Base-by-base conservation (phyloP, 495 filamentous ascomycete genomes). In the Penicillium fimorum region DNA sequence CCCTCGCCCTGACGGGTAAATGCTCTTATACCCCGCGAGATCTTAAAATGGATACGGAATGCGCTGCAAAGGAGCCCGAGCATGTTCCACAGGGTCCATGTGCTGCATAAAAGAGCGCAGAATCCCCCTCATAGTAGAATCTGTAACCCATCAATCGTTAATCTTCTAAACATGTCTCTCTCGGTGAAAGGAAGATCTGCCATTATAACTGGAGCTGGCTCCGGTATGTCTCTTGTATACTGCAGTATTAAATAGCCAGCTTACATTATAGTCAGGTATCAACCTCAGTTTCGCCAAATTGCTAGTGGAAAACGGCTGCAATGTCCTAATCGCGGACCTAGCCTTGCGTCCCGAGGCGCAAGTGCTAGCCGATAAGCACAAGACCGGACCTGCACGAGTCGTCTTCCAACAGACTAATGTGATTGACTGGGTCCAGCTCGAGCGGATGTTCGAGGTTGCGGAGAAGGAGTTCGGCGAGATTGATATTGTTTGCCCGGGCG, bases 131-230 rank as follows among this genome's bases (percentile, higher is more conserved):
- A 20, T 18, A 22, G 9, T 40, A 4, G 24, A 33, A 13, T 1
- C 12, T 43, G 38, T 43, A 32, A 13, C 5, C n/a, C 24, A 2
- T 17, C 12, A 50, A 40, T 12, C 51, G 18, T 40, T 7, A 11
- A 45, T 29, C 38, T 15, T n/a, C 12, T 35, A 20, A 62, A 18
- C n/a, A 76, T 76, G 71, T 66, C 76, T 13, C 49, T 81, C 52
- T 75, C 77, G 12, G 79, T 88, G 11, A 47, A 54, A 49, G 85
- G 84, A 45, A 85, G 83, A 70, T 78, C 78, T 38, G 87, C 87
- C n/a, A 84, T 90, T 52, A 72, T 89, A 20, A 90, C 87, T 27
- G 87, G 87, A 7, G 86, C 84, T 40, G 87, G 87, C 52, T 89
- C 86, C 50, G 86, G 86, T 85, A 73, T 51, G 70, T 66, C 18